Base-by-base conservation (phyloP, 495 filamentous ascomycete species). In the Aspergillus sclerotiicarbonarius region DNA sequence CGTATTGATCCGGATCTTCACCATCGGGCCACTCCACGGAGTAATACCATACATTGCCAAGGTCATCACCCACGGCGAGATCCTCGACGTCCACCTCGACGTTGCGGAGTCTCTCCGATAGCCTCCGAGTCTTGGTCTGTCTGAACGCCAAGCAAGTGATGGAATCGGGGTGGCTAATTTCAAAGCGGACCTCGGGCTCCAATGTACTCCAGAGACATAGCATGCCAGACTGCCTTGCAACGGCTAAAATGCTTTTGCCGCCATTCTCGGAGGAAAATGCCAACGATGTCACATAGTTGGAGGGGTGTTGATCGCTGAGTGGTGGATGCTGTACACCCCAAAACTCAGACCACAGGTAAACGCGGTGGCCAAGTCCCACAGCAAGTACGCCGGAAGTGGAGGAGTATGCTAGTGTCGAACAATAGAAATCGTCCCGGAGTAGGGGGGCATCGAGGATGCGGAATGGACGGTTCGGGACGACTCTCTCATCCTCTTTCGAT, bases 381-480 rank as follows among this genome's bases (percentile, higher is more conserved):
- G 92, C 95, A 33, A 98, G 82, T 13, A 87, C 88, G 32, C 88
- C 82, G 33, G 82, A 80, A 8, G 81, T 87, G 20, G 78, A 71
- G 1, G 86, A 95, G 69, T 97, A 98, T 7, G 94, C 91, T 50
- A 98, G 80, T 8, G 91, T 80, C 0, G 92, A 92, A 72, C 92
- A 97, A 67, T 98, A 98, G 64, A 91, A 98, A 70, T 98, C 95
- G 68, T 98, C 94, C 29, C 90, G 82, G 47, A 98, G 80, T 21
- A 83, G 81, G 1, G 93, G 92, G 4, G 94, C 94, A 75, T 96
- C 91, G 13, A 98, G 76, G 4, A 96, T 91, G 71, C 90, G 87
- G 76, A 95, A 96, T 6, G 91, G 89, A 21, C 86, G 83, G 9
- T 77, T 76, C 7, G 91, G 89, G 18, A 93, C 77, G 25, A 70